A percentile compares a stretch with the other conserved stretches of the same genome.
Conservation (phyloP, 1,284 basidiomycete species). For the Spongiforma sp. region DNA sequence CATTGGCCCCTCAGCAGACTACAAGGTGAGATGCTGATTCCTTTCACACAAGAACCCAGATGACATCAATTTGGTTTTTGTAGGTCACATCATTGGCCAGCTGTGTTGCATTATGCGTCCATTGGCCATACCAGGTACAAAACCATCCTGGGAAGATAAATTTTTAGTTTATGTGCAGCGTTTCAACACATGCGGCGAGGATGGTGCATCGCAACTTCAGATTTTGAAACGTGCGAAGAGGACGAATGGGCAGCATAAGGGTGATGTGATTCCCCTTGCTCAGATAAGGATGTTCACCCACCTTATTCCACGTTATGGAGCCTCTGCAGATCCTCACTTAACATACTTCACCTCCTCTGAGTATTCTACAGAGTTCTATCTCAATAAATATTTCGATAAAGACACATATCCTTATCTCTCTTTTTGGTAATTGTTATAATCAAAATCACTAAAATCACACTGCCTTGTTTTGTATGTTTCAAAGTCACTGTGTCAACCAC, state of each 20-base stretch:
- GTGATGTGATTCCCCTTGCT: not conserved
- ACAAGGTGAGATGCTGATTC: not conserved
- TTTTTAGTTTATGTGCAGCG: not conserved
- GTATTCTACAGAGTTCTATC: not conserved
- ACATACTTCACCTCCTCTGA: not conserved
- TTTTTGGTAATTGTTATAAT: not conserved
- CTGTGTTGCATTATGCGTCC: not conserved
- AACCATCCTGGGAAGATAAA: not conserved
- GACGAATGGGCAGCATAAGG: not conserved
- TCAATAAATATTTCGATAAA: conserved; percentile 3
- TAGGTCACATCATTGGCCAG: not conserved
- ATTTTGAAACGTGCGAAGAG: not conserved
- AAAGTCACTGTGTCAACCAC: not conserved
- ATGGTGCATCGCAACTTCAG: not conserved
- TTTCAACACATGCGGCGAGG: not conserved
- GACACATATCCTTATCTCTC: conserved; percentile 1
- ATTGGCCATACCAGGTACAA: not conserved
- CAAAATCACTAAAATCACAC: too few relatives aligned
- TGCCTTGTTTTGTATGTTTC: not conserved
- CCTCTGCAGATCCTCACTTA: not conserved
- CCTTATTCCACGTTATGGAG: not conserved
- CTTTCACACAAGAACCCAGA: not conserved
- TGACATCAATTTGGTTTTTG: not conserved
- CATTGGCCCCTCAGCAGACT: not conserved
- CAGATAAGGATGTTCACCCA: not conserved